Evolutionary conservation across 768 basidiomycete species (phyloP).

Genomic region (Leccinum disarticulatum): DNA sequence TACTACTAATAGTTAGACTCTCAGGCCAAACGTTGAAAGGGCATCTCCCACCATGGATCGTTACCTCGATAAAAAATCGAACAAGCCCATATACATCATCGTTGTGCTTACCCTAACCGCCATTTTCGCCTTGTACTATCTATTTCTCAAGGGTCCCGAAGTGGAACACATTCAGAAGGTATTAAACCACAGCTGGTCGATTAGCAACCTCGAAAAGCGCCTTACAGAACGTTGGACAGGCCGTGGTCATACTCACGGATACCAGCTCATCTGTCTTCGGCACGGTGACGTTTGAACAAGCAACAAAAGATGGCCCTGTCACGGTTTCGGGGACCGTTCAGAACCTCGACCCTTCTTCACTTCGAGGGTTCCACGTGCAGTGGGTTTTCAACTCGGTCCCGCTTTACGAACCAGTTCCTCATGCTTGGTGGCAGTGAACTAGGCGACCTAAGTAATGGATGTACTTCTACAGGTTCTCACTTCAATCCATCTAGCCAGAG

Average conservation of each 20-base stretch:
- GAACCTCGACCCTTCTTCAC: slow-evolving; percentile 55
- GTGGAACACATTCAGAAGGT: slow-evolving; percentile 25
- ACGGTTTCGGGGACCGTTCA: slow-evolving; percentile 61
- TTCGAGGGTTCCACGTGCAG: slow-evolving; percentile 83
- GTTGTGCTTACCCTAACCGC: slow-evolving; percentile 8
- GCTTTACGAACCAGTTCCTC: slow-evolving; percentile 21
- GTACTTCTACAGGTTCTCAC: slow-evolving; percentile 68
- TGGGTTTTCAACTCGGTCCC: slow-evolving; percentile 34
- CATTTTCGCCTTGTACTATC: slow-evolving; percentile 22
- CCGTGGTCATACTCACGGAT: slow-evolving; percentile 61
- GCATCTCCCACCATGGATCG: slow-evolving; percentile 21
- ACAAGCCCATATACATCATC: slow-evolving; percentile 17
- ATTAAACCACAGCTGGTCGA: not conserved
- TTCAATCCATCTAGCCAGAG: slow-evolving; percentile 69
- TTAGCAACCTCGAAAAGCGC: not conserved
- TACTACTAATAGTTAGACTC: not conserved
- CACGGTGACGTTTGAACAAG: slow-evolving; percentile 65
- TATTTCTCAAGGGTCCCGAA: slow-evolving; percentile 21
- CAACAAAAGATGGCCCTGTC: slow-evolving; percentile 48
- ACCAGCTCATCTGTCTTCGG: slow-evolving; percentile 56
- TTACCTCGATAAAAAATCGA: slow-evolving; percentile 23
- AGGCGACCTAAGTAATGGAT: slow-evolving; percentile 69
- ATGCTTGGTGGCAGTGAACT: slow-evolving; percentile 23
- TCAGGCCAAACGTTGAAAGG: not conserved
- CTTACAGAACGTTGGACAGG: slow-evolving; percentile 36